Base-by-base conservation (phyloP, 257 asterid genomes). In the Apocynum venetum region DNA sequence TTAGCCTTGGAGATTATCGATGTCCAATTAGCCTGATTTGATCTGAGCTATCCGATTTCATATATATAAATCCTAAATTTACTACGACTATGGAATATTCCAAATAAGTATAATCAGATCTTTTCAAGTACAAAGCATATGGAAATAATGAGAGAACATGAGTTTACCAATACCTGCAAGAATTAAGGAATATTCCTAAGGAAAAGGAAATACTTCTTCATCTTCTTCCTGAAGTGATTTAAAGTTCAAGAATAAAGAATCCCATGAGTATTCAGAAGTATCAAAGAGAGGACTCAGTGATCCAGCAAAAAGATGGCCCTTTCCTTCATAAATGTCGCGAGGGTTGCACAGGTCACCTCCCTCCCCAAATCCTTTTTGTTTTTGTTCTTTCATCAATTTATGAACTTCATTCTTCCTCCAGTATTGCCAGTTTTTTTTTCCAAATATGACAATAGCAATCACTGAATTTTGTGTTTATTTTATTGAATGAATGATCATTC, bases 161-260 rank as follows among this genome's bases (percentile, higher is more conserved):
- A 64, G 3, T 5, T 13, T 31, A 60, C 67, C 31, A 6, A 65
- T 0, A 14, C 25, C 12, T 5, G 69, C 3, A 63, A 63, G 20
- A 35, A 35, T 40, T 4, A 9, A 36, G 75, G 81, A 78, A 78
- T 78, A 71, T 71, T 69, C 80, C 80, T 13, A 71, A 13, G 76
- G 12, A 40, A 47, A 46, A n/a, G 10, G 31, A 56, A 60, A 71
- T 56, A 55, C 55, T 57, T 9, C 19, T 59, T 40, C 69, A 11
- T 36, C 46, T 35, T 56, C 17, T 6, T 31, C 4, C 14, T 15
- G 61, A 46, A 78, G 57, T 59, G 76, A 71, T 40, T 70, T 49
- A 19, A 0, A 35, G 17, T 64, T 13, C 53, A 65, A 49, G 46
- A 38, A 53, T 53, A 12, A 11, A 9, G 55, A 10, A 0, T 15